A percentile compares a stretch with the other conserved stretches of the same genome.
These are phyloP conservation scores for Candida nonsorbophila DNA, from an alignment of 805 yeast species.

Conservation along the genomic window DNA sequence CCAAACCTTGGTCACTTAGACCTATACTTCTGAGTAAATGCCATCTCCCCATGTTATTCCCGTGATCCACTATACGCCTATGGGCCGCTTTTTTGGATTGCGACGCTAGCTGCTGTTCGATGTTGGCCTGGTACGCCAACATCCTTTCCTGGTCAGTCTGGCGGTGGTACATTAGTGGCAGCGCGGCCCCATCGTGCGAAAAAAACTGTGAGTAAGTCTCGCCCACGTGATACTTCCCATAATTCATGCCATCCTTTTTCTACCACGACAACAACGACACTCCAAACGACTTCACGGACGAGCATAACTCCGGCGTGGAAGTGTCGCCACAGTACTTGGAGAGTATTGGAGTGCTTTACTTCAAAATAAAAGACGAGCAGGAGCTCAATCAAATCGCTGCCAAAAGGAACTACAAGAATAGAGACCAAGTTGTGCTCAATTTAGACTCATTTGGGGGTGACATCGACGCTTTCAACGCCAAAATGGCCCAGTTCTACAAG, in stretches of 20 bases:
- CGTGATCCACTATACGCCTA: slow-evolving; percentile 74
- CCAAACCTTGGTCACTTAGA: slow-evolving; percentile 39
- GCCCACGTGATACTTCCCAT: no score
- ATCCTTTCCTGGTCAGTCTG: slow-evolving; percentile 12
- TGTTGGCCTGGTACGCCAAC: slow-evolving; percentile 24
- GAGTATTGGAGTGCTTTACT: slow-evolving; percentile 65
- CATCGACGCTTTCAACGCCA: slow-evolving; percentile 47
- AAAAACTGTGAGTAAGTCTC: no score
- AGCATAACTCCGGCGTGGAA: slow-evolving; percentile 63
- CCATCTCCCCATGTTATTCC: slow-evolving; percentile 68
- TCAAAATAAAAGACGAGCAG: slow-evolving; percentile 41
- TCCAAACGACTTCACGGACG: slow-evolving; percentile 54
- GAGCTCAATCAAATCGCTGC: slow-evolving; percentile 63
- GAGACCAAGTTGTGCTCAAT: slow-evolving; percentile 65
- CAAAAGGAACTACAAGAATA: slow-evolving; percentile 70
- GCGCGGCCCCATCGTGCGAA: no score
- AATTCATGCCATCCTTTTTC: slow-evolving; percentile 34
- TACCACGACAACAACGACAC: slow-evolving; percentile 59
- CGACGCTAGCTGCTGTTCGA: slow-evolving; percentile 38
- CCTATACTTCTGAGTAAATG: slow-evolving; percentile 41
- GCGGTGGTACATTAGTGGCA: slow-evolving; percentile 7
- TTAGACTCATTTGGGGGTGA: slow-evolving; percentile 59
- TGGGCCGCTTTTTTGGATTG: slow-evolving; percentile 50
- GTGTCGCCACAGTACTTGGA: slow-evolving; percentile 49
- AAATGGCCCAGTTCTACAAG: slow-evolving; percentile 64